Percentiles rank a stretch among this genome's conserved stretches.
phyloP scores from a whole-genome alignment of 805 yeast genomes.

The Wickerhamomyces chambardii region DNA sequence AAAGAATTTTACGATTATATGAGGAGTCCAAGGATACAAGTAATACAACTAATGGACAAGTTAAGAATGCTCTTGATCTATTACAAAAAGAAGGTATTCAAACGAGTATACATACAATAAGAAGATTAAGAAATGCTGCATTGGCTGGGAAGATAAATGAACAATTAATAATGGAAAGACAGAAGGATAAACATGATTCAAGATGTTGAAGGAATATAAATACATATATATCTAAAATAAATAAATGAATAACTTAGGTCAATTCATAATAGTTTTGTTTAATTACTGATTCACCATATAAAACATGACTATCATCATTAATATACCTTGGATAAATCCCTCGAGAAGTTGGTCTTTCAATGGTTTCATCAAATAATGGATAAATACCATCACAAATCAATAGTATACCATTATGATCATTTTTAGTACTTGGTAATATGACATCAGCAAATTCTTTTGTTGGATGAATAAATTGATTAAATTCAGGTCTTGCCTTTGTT shows the following conservation, averaged over 20 bases:
- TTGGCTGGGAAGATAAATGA: constrained; percentile 25
- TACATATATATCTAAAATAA: not conserved
- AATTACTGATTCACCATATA: not conserved
- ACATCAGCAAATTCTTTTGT: constrained; percentile 72
- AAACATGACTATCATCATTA: constrained; percentile 1
- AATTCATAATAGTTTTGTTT: constrained; percentile 21
- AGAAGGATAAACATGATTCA: constrained; percentile 19
- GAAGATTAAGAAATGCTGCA: constrained; percentile 10
- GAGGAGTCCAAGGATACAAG: constrained; percentile 7
- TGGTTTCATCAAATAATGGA: constrained; percentile 20
- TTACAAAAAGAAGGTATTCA: constrained; percentile 11
- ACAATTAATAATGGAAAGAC: constrained; percentile 22
- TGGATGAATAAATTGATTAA: constrained; percentile 54
- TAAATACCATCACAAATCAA: constrained; percentile 59
- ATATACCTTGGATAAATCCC: constrained; percentile 8
- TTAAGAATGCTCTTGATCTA: constrained; percentile 15
- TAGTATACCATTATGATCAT: constrained; percentile 42
- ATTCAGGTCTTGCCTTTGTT: constrained; percentile 51
- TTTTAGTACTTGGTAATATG: constrained; percentile 59
- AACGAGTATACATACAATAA: constrained; percentile 8
- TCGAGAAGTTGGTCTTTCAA: constrained; percentile 1
- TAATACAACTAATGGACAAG: not conserved
- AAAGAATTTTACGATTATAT: constrained; percentile 6
- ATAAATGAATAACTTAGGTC: constrained; percentile 2
- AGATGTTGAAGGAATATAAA: constrained; percentile 5